Evolutionary conservation across 1,284 basidiomycete genomes (phyloP).

Genomic region (Puccinia polysora): DNA sequence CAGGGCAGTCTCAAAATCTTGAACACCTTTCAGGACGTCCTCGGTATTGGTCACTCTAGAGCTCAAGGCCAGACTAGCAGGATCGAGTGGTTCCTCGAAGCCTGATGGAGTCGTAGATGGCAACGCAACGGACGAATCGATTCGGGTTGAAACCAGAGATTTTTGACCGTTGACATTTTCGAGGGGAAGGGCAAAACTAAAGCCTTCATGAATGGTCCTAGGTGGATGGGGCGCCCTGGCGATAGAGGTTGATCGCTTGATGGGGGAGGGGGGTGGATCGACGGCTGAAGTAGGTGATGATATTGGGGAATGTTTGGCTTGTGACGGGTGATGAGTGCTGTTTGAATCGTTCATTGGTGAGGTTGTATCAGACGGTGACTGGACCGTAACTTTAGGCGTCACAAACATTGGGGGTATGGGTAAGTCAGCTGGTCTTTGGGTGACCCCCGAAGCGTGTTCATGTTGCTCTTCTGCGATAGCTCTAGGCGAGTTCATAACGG

Average conservation of each 20-base stretch:
- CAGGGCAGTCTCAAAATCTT: neutral
- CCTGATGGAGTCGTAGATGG: neutral
- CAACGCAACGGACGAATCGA: neutral
- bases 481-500: neutral
- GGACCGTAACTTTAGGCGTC: conserved; percentile 19
- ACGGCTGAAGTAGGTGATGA: conserved; percentile 10
- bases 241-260: neutral
- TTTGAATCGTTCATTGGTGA: neutral
- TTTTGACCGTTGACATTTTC: neutral
- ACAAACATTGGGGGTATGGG: conserved; percentile 6
- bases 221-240: neutral
- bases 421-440: neutral
- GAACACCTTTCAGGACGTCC: neutral
- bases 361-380: conserved; percentile 20
- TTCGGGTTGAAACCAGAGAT: neutral
- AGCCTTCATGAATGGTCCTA: too few relatives aligned
- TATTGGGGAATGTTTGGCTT: neutral
- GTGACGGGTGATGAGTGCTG: neutral
- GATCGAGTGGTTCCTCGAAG: neutral
- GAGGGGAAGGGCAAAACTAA: neutral
- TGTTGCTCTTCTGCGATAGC: neutral
- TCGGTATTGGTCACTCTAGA: conserved; percentile 1
- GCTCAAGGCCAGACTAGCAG: neutral
- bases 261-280: neutral
- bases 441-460: neutral